Evolutionary conservation across 768 basidiomycete species (phyloP), one percentile per base, ranked within the genome.

Genomic region (Tricholoma saponaceum): DNA sequence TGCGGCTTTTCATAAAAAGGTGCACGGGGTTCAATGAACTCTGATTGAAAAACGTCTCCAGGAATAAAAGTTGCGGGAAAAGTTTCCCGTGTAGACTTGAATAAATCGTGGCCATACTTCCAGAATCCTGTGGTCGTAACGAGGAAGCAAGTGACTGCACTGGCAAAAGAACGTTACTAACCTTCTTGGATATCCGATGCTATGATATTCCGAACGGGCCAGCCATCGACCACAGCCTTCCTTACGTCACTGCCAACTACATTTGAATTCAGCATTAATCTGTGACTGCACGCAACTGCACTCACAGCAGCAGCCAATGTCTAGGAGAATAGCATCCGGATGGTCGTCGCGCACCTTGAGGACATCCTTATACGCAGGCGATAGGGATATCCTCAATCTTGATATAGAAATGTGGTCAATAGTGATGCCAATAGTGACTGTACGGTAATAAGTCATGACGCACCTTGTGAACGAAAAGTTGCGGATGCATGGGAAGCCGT

Each of bases 81-180:
- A 0, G 76, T 70, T 49, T 74, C 67, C 0, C 74, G 73, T 0
- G 70, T 78, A 13, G 77, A 73, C 43, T 64, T 72, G 67, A 82
- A 86, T 14, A 86, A 69, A 39, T 76, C 67, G 57, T 85, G 82
- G 1, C 84, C 83, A 1, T 81, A 68, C 6, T 79, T 72, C 83
- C 83, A 84, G 59, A 81, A 79, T 32, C 74, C 83, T 83, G 57
- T 44, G 43, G 13, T 23, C 44, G 12, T 16, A 16, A 47, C 25
- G 12, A 28, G 4, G 26, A 37, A 23, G 32, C 41, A 12, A 39
- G n/a, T 9, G 12, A 44, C 4, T 5, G 10, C 20, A 51, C 12
- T 23, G 16, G 52, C 22, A 12, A 13, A 12, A 32, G 28, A 54
- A n/a, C 8, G 20, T 6, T 8, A 39, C 41, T 12, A 22, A 72